Conservation (phyloP, 2,329 filamentous ascomycete genomes). For the Colletotrichum tanaceti region DNA sequence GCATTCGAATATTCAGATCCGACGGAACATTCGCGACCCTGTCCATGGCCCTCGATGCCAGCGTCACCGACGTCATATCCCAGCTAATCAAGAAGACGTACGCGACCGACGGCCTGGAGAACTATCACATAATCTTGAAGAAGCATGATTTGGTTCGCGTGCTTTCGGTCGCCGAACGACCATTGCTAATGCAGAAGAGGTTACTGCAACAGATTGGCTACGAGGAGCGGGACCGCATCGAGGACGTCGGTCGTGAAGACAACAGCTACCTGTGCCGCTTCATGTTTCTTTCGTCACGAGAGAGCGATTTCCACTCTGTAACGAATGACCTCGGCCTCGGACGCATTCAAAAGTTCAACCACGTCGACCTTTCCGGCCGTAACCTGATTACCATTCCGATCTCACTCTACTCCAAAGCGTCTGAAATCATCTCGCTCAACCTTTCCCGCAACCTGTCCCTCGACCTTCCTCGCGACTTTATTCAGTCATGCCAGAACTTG, state of each 20-base stretch:
- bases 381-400: slow-evolving; percentile 97
- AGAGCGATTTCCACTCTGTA: slow-evolving; percentile 79
- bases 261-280: slow-evolving; percentile 98
- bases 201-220: slow-evolving; percentile 94
- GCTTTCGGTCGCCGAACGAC: slow-evolving; percentile 80
- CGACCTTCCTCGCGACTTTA: slow-evolving; percentile 94
- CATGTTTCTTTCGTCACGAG: slow-evolving; percentile 89
- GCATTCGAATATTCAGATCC: slow-evolving; percentile 93
- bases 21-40: slow-evolving; percentile 96
- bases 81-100: slow-evolving; percentile 96
- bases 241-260: slow-evolving; percentile 95
- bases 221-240: slow-evolving; percentile 84
- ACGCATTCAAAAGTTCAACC: slow-evolving; percentile 90
- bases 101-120: slow-evolving; percentile 87
- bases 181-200: slow-evolving; percentile 90
- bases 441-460: slow-evolving; percentile 91
- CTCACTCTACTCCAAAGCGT: slow-evolving; percentile 87
- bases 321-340: slow-evolving; percentile 80
- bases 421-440: slow-evolving; percentile 94
- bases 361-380: slow-evolving; percentile 89
- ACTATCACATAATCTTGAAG: slow-evolving; percentile 94
- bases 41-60: slow-evolving; percentile 84
- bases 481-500: slow-evolving; percentile 89
- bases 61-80: slow-evolving; percentile 86
- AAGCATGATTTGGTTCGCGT: slow-evolving; percentile 92